Base-by-base conservation (phyloP, 202 grass and related monocot genomes). In the Bolboschoenoplectus hybrid region DNA sequence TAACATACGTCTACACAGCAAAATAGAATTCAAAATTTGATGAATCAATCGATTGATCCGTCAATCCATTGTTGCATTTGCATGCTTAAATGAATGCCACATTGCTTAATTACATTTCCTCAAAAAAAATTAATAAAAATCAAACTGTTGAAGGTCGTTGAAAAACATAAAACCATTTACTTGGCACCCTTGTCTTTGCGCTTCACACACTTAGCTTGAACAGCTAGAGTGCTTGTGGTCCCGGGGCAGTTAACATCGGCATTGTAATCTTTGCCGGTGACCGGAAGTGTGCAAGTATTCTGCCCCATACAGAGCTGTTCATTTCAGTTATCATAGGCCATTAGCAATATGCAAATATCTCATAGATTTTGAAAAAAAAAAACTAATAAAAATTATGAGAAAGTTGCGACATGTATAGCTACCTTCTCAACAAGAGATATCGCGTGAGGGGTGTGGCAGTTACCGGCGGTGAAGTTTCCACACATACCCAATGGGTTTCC, bases 401-500 rank as follows among this genome's bases (percentile, higher is more conserved):
- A 53, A 2, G 6, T 34, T 19, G 41, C 17, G 67, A 36, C 10
- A 77, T 53, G 3, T 26, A 56, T 56, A 13, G 12, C 52, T 85
- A 94, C 97, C 97, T 96, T 96, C 45, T 87, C 88, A 14, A 96
- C 86, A 19, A 91, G 4, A 4, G 49, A 64, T 64, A 85, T 86
- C 10, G 90, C 86, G 17, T 86, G 17, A 14, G 89, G 91, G 82
- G 91, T 80, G 83, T 95, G 90, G 74, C 96, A 95, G 58, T 63
- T 88, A 50, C 96, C 96, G 1, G 3, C 34, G 2, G 87, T 94
- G 87, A 94, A 96, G 87, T 94, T 92, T 69, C 90, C 91, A 11
- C 96, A 98, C 34, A 62, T 26, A 16, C 96, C 96, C 7, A 44
- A 47, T 1, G 93, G 96, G 82, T 96, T 98, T 40, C 96, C 93